Evolutionary conservation across 768 basidiomycete species (phyloP), one percentile per base, ranked within the genome.

Genomic region (Terana coerulea): DNA sequence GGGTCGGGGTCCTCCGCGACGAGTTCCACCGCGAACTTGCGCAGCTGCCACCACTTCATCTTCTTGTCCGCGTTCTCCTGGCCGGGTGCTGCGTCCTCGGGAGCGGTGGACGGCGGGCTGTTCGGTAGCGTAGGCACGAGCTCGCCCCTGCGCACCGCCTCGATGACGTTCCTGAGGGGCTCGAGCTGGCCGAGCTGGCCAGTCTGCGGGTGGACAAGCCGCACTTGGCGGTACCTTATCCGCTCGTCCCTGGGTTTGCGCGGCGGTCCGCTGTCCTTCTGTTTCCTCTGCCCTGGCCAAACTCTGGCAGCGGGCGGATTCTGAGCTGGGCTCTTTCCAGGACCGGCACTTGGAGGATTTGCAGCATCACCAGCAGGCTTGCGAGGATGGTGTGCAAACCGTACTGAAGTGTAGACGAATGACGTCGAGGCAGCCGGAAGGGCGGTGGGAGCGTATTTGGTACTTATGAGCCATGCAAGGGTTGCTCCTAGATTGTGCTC

Each of bases 1-100:
- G 86, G 83, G 5, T 69, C 52, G 0, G 83, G 83, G 0, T 67
- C 51, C 0, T 68, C 57, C 3, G 69, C 60, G 33, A 86, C 75
- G 39, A 90, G 79, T 62, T 84, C 80, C 51, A 88, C 64, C 56
- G 74, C n/a, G 35, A 22, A 36, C 25, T 25, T 24, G 12, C 24
- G 34, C 9, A 60, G 59, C 62, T 81, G 68, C 45, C 45, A 45
- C 28, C 42, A 41, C 47, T 46, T 46, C 26, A 25, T 29, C 21
- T 47, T 30, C 34, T 49, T 36, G 35, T 34, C 30, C n/a, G n/a
- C n/a, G n/a, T n/a, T n/a, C n/a, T 30, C 22, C 15, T n/a, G 19
- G 11, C 6, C 45, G 6, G 19, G 19, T n/a, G 45, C 19, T 5
- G 10, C 9, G 5, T 44, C 26, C 34, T 46, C 45, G n/a, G n/a